phyloP scores from a whole-genome alignment of 2,329 filamentous ascomycete genomes.

The Lasiodiplodia citricola region DNA sequence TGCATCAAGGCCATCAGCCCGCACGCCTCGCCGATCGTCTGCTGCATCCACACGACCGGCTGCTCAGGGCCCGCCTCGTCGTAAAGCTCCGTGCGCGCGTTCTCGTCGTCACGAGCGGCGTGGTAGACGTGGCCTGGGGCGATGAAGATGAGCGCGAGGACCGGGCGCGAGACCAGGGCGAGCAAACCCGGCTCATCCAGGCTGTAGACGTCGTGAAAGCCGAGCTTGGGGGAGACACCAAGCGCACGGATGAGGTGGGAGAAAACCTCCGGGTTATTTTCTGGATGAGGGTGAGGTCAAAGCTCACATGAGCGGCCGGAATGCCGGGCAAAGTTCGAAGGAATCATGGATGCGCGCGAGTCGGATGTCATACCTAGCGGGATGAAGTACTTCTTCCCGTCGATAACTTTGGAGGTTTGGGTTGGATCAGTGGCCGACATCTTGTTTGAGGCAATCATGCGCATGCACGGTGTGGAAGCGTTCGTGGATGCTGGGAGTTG shows the following conservation, averaged over 20 bases:
- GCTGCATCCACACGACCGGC: constrained; percentile 89
- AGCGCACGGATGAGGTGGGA: constrained; percentile 80
- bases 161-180: constrained; percentile 84
- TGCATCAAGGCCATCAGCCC: constrained; percentile 89
- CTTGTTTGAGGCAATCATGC: background rate
- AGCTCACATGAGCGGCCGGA: background rate
- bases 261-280: constrained; percentile 88
- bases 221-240: constrained; percentile 76
- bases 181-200: constrained; percentile 85
- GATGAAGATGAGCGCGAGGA: constrained; percentile 86
- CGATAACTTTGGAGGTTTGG: background rate
- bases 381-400: constrained; percentile 1
- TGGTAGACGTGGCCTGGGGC: constrained; percentile 89
- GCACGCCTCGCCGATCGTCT: constrained; percentile 94
- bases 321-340: too few species aligned
- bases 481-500: background rate
- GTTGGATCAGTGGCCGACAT: background rate
- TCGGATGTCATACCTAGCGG: background rate
- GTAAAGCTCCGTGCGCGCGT: constrained; percentile 69
- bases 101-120: constrained; percentile 74
- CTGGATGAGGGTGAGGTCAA: constrained; percentile 39
- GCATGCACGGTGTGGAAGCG: background rate
- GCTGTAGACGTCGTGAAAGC: constrained; percentile 90
- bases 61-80: constrained; percentile 68
- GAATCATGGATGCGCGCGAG: background rate